phyloP scores from a whole-genome alignment of 805 yeast species.

The Komagataella phaffii region DNA sequence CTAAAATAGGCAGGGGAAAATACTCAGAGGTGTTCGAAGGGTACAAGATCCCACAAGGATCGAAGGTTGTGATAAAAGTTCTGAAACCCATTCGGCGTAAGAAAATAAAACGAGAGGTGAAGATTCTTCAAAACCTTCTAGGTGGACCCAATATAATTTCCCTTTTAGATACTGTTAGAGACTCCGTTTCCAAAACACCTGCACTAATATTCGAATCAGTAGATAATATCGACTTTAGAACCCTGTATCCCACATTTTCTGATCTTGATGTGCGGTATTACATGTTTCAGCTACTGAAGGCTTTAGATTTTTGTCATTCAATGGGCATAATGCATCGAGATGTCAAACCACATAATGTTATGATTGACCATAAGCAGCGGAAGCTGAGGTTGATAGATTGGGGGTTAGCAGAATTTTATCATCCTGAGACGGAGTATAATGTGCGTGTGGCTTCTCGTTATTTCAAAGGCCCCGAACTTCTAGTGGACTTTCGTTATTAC shows the following conservation, averaged over 20 bases:
- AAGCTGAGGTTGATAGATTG: constrained; percentile 74
- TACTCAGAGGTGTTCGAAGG: constrained; percentile 92
- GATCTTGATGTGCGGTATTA: constrained; percentile 69
- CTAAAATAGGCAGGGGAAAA: constrained; percentile 84
- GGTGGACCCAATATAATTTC: constrained; percentile 75
- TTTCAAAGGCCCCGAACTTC: constrained; percentile 84
- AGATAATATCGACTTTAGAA: constrained; percentile 75
- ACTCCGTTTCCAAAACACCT: constrained; percentile 75
- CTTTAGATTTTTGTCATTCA: constrained; percentile 80
- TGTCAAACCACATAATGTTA: constrained; percentile 87
- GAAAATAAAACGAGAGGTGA: constrained; percentile 84
- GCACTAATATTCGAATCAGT: constrained; percentile 79
- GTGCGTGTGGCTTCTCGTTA: constrained; percentile 88
- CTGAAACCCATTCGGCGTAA: constrained; percentile 87
- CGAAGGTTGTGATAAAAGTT: constrained; percentile 75
- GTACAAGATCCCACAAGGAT: constrained; percentile 44
- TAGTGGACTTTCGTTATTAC: constrained; percentile 71
- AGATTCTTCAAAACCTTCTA: constrained; percentile 71
- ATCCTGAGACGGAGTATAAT: constrained; percentile 79
- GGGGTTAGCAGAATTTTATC: constrained; percentile 93
- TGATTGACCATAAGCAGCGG: constrained; percentile 67
- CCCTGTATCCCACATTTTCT: constrained; percentile 69
- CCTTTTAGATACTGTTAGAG: constrained; percentile 76
- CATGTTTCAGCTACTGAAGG: constrained; percentile 69
- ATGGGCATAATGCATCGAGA: constrained; percentile 94